phyloP scores from a whole-genome alignment of 768 basidiomycete genomes.

The Hygrophoropsis aurantiaca region DNA sequence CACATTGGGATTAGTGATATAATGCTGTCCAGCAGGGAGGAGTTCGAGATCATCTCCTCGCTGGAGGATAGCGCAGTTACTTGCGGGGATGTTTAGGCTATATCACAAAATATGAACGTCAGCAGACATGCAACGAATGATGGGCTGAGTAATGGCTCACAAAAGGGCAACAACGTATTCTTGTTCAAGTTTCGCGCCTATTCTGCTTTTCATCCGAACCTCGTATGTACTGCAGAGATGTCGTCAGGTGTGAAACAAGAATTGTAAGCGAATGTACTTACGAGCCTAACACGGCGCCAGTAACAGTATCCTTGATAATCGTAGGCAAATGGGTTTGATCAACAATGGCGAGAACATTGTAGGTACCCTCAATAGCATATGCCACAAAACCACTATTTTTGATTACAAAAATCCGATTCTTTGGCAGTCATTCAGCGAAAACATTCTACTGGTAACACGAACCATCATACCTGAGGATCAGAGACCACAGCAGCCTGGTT shows the following conservation, averaged over 20 bases:
- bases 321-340: slow-evolving; percentile 79
- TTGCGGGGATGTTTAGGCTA: slow-evolving; percentile 82
- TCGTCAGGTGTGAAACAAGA: slow-evolving; percentile 1
- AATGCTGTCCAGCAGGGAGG: slow-evolving; percentile 79
- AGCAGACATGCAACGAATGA: no score
- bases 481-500: slow-evolving; percentile 79
- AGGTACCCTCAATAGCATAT: slow-evolving; percentile 76
- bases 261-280: slow-evolving; percentile 14
- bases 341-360: slow-evolving; percentile 73
- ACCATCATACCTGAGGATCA: slow-evolving; percentile 52
- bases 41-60: slow-evolving; percentile 77
- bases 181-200: slow-evolving; percentile 41
- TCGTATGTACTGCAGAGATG: slow-evolving; percentile 54
- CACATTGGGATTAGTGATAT: slow-evolving; percentile 81
- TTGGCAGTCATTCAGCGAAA: slow-evolving; percentile 44
- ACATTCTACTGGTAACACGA: not conserved
- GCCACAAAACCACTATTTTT: slow-evolving; percentile 80
- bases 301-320: slow-evolving; percentile 59
- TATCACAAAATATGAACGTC: not conserved
- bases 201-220: slow-evolving; percentile 70
- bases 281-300: slow-evolving; percentile 62
- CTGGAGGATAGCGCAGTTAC: slow-evolving; percentile 84
- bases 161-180: slow-evolving; percentile 81
- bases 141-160: no score
- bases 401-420: slow-evolving; percentile 77